Percentiles rank a stretch among this genome's conserved stretches.
Evolutionary conservation across 2,329 filamentous ascomycete genomes (phyloP).

Genomic region (Aspergillus calidoustus): DNA sequence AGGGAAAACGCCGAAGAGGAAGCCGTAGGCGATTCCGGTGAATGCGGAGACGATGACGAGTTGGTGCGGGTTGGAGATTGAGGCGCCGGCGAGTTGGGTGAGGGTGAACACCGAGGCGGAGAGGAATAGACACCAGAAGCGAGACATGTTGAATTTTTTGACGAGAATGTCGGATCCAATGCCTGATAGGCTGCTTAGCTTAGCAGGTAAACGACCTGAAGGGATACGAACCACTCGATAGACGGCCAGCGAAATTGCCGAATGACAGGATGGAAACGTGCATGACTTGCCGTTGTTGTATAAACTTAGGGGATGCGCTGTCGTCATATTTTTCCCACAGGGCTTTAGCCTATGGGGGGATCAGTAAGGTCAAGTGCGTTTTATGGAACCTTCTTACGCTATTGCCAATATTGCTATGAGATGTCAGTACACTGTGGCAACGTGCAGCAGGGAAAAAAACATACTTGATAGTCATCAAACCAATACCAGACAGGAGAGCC

Average conservation of each 20-base stretch:
- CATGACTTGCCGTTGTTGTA: conserved; percentile 81
- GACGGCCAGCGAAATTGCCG: conserved; percentile 80
- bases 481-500: conserved; percentile 88
- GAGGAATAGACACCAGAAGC: conserved; percentile 87
- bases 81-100: conserved; percentile 77
- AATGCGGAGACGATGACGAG: conserved; percentile 79
- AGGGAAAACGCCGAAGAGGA: conserved; percentile 92
- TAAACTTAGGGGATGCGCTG: conserved; percentile 71
- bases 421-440: conserved; percentile 35
- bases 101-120: conserved; percentile 77
- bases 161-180: conserved; percentile 91
- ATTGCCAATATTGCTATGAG: conserved; percentile 85
- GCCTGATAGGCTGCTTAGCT: conserved; percentile 53
- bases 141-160: conserved; percentile 76
- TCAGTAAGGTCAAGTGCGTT: conserved; percentile 8
- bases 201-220: conserved; percentile 22
- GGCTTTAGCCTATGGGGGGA: conserved; percentile 62
- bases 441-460: background rate
- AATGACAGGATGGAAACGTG: conserved; percentile 95
- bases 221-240: conserved; percentile 67
- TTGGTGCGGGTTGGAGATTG: conserved; percentile 74
- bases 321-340: conserved; percentile 87
- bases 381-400: conserved; percentile 55
- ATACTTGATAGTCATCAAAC: conserved; percentile 98
- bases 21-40: conserved; percentile 88